phyloP scores from a whole-genome alignment of 257 asterid species.

The Cruciata laevipes region DNA sequence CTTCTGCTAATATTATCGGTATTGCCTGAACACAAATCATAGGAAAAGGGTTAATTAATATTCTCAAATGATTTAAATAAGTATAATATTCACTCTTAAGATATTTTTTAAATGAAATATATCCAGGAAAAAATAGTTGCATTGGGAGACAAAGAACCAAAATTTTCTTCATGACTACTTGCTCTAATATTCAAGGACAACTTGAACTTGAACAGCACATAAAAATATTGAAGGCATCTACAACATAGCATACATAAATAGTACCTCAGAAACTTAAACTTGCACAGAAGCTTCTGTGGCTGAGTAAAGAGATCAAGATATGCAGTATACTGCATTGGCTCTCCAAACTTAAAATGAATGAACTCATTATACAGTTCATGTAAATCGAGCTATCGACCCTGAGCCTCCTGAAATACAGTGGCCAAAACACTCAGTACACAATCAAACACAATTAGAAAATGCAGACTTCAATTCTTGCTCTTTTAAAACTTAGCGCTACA shows the following conservation, averaged over 20 bases:
- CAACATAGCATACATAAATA: background rate
- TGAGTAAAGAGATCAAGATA: constrained; percentile 66
- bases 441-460: background rate
- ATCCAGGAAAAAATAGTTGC: too few relatives aligned
- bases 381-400: constrained; percentile 88
- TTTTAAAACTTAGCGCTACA: background rate
- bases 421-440: background rate
- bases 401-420: constrained; percentile 58
- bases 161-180: background rate
- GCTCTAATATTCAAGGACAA: background rate
- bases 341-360: constrained; percentile 79
- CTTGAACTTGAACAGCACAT: background rate
- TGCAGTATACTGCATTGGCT: constrained; percentile 70
- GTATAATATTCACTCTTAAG: too few relatives aligned
- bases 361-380: constrained; percentile 78
- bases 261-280: constrained; percentile 73
- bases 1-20: constrained; percentile 65
- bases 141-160: too few relatives aligned
- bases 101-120: background rate
- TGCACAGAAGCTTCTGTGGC: constrained; percentile 48
- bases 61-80: too few relatives aligned
- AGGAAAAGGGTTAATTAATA: background rate
- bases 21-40: constrained; percentile 31
- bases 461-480: background rate
- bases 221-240: background rate